Evolutionary conservation across 306 rosid species (phyloP).

Genomic region (Morella rubra): DNA sequence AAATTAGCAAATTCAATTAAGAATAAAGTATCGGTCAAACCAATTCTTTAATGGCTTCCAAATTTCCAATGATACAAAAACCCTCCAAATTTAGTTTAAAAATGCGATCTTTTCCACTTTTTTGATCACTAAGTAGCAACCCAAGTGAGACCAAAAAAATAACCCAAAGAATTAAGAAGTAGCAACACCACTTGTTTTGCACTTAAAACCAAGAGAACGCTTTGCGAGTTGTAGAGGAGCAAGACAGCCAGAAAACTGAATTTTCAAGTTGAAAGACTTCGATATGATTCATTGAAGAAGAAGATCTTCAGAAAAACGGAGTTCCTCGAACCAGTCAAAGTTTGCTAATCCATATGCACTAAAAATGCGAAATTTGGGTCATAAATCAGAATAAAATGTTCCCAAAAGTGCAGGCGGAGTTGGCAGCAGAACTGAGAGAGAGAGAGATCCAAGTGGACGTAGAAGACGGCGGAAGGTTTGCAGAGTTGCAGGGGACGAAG

Average conservation of each 20-base stretch:
- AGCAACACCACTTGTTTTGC: conserved; percentile 20
- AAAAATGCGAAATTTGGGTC: conserved; percentile 30
- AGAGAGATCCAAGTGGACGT: conserved; percentile 43
- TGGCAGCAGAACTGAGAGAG: conserved; percentile 26
- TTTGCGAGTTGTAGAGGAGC: conserved; percentile 23
- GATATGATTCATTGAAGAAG: conserved; percentile 28
- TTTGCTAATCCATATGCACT: conserved; percentile 56
- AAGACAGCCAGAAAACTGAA: conserved; percentile 23
- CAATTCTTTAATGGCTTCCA: conserved; percentile 46
- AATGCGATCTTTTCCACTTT: conserved; percentile 36
- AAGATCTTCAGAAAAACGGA: conserved; percentile 34
- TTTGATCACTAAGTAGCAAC: conserved; percentile 26
- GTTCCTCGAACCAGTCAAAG: conserved; percentile 35
- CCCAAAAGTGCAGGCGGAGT: conserved; percentile 38
- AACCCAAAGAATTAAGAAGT: conserved; percentile 30
- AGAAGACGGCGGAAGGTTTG: conserved; percentile 55
- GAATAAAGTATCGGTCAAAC: conserved; percentile 55
- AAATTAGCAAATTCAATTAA: conserved; percentile 36
- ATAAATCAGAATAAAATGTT: conserved; percentile 26
- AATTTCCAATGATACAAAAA: conserved; percentile 39
- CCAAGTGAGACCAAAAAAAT: neutral
- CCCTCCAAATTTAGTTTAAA: conserved; percentile 38
- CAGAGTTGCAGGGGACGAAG: conserved; percentile 41
- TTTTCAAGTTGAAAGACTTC: conserved; percentile 16
- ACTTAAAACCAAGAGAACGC: conserved; percentile 30